Evolutionary conservation across 305 asterid genomes (phyloP), one percentile per base, ranked within the genome.

Genomic region (Striga hermonthica): DNA sequence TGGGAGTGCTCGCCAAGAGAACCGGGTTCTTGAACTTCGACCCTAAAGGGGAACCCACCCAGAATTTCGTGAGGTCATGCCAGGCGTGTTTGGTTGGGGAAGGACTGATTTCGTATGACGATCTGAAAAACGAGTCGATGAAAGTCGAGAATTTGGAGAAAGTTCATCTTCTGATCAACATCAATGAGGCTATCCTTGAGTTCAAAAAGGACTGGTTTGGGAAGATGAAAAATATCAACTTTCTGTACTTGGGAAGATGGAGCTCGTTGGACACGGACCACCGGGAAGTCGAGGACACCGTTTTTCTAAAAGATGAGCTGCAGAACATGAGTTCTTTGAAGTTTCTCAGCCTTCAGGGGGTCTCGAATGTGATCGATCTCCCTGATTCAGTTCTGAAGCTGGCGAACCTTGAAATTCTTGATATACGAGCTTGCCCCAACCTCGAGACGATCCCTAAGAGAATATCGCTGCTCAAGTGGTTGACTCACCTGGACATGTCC

Each of bases 271-370:
- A 57, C 3, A 52, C 68, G 0, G 75, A 73, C 36, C 84, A 80
- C 65, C 72, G 76, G 7, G 88, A 83, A 62, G 78, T 83, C 5
- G 85, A 83, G 69, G 77, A 78, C 5, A 49, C 76, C 0, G 15
- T 64, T 48, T 80, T 83, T 67, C 65, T 83, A 70, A 22, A 22
- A 22, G 54, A 79, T 4, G 74, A 60, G 3, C 41, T 78, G 53
- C 47, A 34, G 12, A 38, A 13, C 7, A 49, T 76, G 78, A 58
- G 41, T 0, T 68, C 47, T 56, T 14, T 83, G 35, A 83, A 73
- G 68, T 67, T 76, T 36, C 55, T 80, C 1, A 83, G 88, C 78
- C 78, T 83, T 38, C 85, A 80, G 62, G 88, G 88, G 14, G 75
- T 83, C 13, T 80, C 88, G 0, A 76, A 76, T 5, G 64, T 83